Evolutionary conservation across 2,329 filamentous ascomycete species (phyloP), one percentile per base, ranked within the genome.

Genomic region (Aspergillus sp.): DNA sequence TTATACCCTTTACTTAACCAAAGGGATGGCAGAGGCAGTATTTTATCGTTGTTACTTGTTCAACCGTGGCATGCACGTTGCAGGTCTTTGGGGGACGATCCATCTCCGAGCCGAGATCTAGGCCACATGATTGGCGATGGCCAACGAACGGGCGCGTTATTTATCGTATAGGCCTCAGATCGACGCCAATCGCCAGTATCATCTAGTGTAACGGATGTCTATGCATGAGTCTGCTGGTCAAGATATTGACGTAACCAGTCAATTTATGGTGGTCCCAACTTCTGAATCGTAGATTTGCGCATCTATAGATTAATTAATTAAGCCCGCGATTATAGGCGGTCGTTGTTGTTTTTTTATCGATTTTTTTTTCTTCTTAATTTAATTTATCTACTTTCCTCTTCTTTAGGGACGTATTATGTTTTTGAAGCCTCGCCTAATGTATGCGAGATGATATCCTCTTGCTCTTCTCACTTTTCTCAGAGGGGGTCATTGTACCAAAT

Each of bases 91-190:
- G 44, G 44, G 27, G 50, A 25, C 49, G 56, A 62, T 61, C 57
- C 53, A 59, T 41, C 50, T 50, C 54, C 55, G 58, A 61, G 51
- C 60, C 60, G 58, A 62, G 58, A 62, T 62, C 60, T 44, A 51
- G 52, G 48, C 59, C 51, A 57, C 41, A 61, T 61, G 61, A 63
- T 61, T 63, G 59, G 51, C 56, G 52, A 63, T 50, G 51, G 39
- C 32, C 55, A 56, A 52, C 56, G 39, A 38, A 44, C 21, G 41
- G 53, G 39, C 25, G 27, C 54, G 25, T 50, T 30, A 61, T 52
- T 30, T 53, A 30, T 54, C 56, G 32, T 55, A 54, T 19, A 32
- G 51, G 10, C 51, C 8, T 10, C 55, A 38, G 55, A 54, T 50
- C 42, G 38, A 48, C 21, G 27, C 51, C 57, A 44, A 57, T 59